phyloP scores from a whole-genome alignment of 2,329 filamentous ascomycete genomes.

The Calonectria pseudoreteaudii region DNA sequence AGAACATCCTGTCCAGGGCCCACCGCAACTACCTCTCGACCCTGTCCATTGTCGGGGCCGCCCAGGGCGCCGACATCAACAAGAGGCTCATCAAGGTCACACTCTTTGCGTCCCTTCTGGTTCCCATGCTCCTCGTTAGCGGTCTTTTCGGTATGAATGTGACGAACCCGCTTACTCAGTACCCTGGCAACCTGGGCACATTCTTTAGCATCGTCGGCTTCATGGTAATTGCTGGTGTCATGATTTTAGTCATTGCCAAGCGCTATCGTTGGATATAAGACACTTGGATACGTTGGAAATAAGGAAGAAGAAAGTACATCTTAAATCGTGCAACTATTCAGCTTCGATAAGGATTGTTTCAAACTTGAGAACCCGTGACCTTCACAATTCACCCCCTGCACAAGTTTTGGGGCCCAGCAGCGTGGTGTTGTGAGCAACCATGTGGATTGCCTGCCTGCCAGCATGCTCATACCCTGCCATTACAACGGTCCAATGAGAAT shows the following conservation, averaged over 20 bases:
- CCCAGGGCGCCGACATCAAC: conserved; percentile 89
- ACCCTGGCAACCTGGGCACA: conserved; percentile 63
- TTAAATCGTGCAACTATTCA: neutral
- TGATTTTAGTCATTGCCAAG: conserved; percentile 61
- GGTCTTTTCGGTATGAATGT: conserved; percentile 93
- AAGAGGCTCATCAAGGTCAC: conserved; percentile 94
- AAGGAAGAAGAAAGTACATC: neutral
- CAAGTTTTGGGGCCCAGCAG: neutral
- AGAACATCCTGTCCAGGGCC: conserved; percentile 94
- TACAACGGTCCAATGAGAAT: neutral
- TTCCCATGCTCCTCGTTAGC: conserved; percentile 93
- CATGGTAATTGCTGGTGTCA: conserved; percentile 64
- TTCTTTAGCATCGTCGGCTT: conserved; percentile 64
- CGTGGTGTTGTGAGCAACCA: no score
- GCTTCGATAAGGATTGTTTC: neutral
- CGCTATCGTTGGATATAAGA: conserved; percentile 59
- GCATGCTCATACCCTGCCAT: no score
- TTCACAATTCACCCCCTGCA: neutral
- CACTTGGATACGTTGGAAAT: neutral
- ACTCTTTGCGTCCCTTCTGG: conserved; percentile 90
- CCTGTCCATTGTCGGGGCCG: conserved; percentile 90
- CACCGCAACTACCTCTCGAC: conserved; percentile 98
- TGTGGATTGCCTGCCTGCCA: neutral
- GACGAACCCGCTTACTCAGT: conserved; percentile 70
- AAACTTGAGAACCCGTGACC: neutral